Conservation (phyloP, 148 eudicot genomes). For the Selenicereus undatus region DNA sequence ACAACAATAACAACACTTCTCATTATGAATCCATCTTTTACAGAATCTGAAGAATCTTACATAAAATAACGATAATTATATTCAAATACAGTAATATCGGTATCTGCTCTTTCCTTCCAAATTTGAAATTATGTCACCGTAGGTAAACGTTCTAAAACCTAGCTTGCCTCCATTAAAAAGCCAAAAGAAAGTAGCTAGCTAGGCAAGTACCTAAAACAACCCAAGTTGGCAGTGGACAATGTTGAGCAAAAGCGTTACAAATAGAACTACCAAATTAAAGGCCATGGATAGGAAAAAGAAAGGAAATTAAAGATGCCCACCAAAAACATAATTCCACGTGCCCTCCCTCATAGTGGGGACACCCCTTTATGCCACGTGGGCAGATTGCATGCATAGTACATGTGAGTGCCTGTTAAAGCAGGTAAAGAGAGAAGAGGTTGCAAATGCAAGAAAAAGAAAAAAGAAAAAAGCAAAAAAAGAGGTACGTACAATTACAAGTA, state of each 20-base stretch:
- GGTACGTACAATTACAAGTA: background rate
- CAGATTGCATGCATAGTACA: conserved; percentile 23
- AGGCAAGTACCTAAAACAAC: background rate
- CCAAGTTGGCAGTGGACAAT: background rate
- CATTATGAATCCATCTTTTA: too few species aligned
- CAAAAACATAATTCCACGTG: conserved; percentile 30
- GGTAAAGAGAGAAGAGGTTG: background rate
- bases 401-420: conserved; percentile 8
- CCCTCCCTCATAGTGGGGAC: conserved; percentile 29
- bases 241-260: background rate
- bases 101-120: too few species aligned
- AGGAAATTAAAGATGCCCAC: background rate
- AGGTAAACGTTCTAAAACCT: too few species aligned
- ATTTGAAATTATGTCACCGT: too few species aligned
- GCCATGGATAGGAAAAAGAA: background rate
- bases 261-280: background rate
- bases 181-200: background rate
- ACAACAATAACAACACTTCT: too few species aligned
- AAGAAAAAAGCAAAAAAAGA: too few species aligned
- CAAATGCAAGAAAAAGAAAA: background rate
- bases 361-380: conserved; percentile 33
- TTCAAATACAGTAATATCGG: too few species aligned
- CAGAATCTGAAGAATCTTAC: too few species aligned
- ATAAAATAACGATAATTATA: too few species aligned
- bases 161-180: background rate